These are phyloP conservation scores for Rosellinia necatrix DNA, from an alignment of 2,329 filamentous ascomycete genomes.

Conservation along the genomic window DNA sequence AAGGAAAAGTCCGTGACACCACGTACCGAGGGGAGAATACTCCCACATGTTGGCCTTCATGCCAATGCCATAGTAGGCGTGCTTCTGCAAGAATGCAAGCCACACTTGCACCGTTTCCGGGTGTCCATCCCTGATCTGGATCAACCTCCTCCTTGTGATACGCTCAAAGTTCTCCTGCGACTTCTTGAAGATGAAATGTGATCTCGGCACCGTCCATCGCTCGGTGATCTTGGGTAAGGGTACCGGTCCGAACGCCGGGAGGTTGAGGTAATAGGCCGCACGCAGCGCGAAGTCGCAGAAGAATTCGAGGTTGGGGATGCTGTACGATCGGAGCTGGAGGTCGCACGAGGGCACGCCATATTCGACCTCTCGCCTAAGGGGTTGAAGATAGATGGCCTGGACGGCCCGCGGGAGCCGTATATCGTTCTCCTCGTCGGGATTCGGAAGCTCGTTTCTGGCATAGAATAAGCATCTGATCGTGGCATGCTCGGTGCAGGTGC, in stretches of 20 bases:
- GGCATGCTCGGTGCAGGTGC: not conserved
- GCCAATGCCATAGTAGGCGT: slow-evolving; percentile 93
- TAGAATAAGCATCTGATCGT: slow-evolving; percentile 23
- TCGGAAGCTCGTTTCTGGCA: slow-evolving; percentile 35
- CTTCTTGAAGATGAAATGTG: slow-evolving; percentile 96
- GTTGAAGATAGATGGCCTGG: slow-evolving; percentile 83
- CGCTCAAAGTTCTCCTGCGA: slow-evolving; percentile 97
- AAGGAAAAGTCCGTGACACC: not conserved
- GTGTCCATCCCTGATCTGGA: slow-evolving; percentile 91
- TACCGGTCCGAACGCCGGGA: slow-evolving; percentile 83
- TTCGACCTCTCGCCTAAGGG: slow-evolving; percentile 73
- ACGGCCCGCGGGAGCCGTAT: slow-evolving; percentile 75
- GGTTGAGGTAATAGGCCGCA: slow-evolving; percentile 89
- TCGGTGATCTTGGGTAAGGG: slow-evolving; percentile 86
- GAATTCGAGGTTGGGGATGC: slow-evolving; percentile 86
- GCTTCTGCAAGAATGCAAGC: slow-evolving; percentile 89
- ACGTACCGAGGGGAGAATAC: slow-evolving; percentile 72
- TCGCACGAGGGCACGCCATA: slow-evolving; percentile 86
- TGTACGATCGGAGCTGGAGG: slow-evolving; percentile 91
- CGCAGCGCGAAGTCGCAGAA: slow-evolving; percentile 93
- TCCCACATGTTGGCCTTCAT: slow-evolving; percentile 99
- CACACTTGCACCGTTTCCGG: slow-evolving; percentile 87
- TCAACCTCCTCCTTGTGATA: slow-evolving; percentile 80
- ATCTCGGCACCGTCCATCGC: slow-evolving; percentile 89
- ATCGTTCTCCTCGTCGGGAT: slow-evolving; percentile 33